phyloP scores from a whole-genome alignment of 495 filamentous ascomycete genomes.

The Neurospora sp. region DNA sequence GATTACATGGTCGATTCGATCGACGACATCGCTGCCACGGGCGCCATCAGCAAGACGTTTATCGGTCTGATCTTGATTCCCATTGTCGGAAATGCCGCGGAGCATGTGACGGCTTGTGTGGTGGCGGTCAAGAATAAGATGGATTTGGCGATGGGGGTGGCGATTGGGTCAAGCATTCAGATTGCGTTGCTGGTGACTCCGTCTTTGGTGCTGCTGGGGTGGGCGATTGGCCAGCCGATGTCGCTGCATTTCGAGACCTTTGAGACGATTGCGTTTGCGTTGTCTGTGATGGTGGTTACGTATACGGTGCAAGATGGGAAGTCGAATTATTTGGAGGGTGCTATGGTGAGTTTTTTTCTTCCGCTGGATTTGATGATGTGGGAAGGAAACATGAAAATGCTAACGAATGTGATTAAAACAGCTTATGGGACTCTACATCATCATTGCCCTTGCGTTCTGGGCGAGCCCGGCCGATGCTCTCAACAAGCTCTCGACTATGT shows the following conservation, averaged over 20 bases:
- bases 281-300: slow-evolving; percentile 82
- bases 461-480: slow-evolving; percentile 67
- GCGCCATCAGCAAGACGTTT: slow-evolving; percentile 88
- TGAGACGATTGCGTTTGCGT: slow-evolving; percentile 88
- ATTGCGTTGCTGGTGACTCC: slow-evolving; percentile 91
- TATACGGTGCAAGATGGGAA: slow-evolving; percentile 91
- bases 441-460: slow-evolving; percentile 83
- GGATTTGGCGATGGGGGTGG: slow-evolving; percentile 91
- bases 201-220: slow-evolving; percentile 81
- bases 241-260: slow-evolving; percentile 81
- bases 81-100: slow-evolving; percentile 95
- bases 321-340: slow-evolving; percentile 90
- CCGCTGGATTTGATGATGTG: no score
- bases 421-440: slow-evolving; percentile 55
- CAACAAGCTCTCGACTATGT: slow-evolving; percentile 1
- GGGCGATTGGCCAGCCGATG: slow-evolving; percentile 73
- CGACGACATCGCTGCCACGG: slow-evolving; percentile 72
- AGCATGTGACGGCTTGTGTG: slow-evolving; percentile 90
- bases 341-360: slow-evolving; percentile 54
- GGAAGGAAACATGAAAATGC: not conserved
- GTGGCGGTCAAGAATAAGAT: slow-evolving; percentile 95
- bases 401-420: slow-evolving; percentile 6
- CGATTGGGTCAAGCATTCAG: slow-evolving; percentile 87
- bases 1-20: slow-evolving; percentile 93
- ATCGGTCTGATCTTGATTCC: slow-evolving; percentile 92